Conservation (phyloP, 495 filamentous ascomycete species). For the Hyaloscypha hepaticicola region DNA sequence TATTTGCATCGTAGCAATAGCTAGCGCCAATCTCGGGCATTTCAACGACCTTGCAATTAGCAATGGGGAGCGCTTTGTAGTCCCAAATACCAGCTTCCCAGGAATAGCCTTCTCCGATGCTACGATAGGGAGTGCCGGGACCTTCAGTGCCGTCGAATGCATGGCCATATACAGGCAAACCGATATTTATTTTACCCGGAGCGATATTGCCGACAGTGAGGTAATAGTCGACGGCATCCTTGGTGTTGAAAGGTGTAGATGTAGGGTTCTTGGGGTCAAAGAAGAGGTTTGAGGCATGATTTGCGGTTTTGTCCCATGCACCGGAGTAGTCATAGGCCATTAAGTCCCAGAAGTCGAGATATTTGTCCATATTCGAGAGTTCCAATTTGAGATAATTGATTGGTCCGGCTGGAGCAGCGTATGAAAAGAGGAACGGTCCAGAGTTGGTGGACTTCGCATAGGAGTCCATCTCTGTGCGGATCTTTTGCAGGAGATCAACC, state of each 20-base stretch:
- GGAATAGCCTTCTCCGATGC: conserved; percentile 56
- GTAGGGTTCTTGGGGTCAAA: conserved; percentile 46
- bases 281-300: conserved; percentile 77
- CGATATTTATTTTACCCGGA: conserved; percentile 70
- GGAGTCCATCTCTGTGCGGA: conserved; percentile 61
- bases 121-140: conserved; percentile 63
- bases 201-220: conserved; percentile 55
- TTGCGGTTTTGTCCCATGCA: conserved; percentile 65
- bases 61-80: conserved; percentile 60
- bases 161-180: conserved; percentile 85
- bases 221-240: conserved; percentile 68
- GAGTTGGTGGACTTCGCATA: conserved; percentile 48
- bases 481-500: conserved; percentile 66
- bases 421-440: conserved; percentile 69
- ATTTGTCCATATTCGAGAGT: conserved; percentile 65
- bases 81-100: conserved; percentile 81
- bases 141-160: conserved; percentile 72
- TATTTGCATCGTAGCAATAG: conserved; percentile 63
- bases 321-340: conserved; percentile 80
- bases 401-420: conserved; percentile 62
- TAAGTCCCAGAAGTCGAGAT: conserved; percentile 83
- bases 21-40: conserved; percentile 56
- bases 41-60: conserved; percentile 36
- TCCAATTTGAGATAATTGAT: conserved; percentile 67
- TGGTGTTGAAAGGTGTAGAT: conserved; percentile 66